Conservation (phyloP, 768 basidiomycete genomes). For the Boletus vermiculosoides region DNA sequence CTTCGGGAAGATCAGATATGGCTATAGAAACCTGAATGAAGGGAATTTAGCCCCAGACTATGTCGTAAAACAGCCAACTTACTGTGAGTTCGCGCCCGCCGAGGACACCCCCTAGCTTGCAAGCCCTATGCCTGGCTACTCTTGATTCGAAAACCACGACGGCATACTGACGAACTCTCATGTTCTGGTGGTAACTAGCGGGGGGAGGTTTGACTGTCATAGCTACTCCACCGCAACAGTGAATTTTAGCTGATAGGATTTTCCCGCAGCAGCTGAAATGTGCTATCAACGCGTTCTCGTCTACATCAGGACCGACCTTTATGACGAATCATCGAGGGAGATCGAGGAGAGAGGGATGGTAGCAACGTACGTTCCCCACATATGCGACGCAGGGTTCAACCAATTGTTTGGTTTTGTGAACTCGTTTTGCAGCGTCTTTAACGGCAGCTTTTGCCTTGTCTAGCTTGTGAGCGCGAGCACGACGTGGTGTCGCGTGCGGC, state of each 20-base stretch:
- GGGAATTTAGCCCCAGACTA: not conserved
- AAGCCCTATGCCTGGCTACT: slow-evolving; percentile 40
- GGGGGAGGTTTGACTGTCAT: slow-evolving; percentile 27
- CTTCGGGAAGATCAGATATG: slow-evolving; percentile 36
- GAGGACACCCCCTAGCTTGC: slow-evolving; percentile 41
- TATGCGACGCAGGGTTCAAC: slow-evolving; percentile 40
- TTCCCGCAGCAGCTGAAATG: slow-evolving; percentile 28
- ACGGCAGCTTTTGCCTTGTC: slow-evolving; percentile 16
- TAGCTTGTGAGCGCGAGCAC: slow-evolving; percentile 10
- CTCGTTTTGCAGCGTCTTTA: slow-evolving; percentile 21
- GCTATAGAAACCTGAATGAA: slow-evolving; percentile 25
- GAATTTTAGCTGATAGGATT: slow-evolving; percentile 22
- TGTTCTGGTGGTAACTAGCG: slow-evolving; percentile 34
- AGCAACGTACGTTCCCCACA: slow-evolving; percentile 59
- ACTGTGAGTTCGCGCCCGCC: slow-evolving; percentile 43
- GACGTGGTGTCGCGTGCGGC: slow-evolving; percentile 3
- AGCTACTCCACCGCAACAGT: slow-evolving; percentile 34
- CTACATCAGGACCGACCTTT: slow-evolving; percentile 34
- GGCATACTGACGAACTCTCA: slow-evolving; percentile 49
- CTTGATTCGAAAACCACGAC: slow-evolving; percentile 44
- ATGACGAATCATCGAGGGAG: slow-evolving; percentile 4
- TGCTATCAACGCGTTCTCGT: slow-evolving; percentile 21
- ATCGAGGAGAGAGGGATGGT: not conserved
- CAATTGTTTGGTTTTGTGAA: slow-evolving; percentile 4
- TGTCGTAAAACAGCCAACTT: slow-evolving; percentile 17